Conservation (phyloP, 768 basidiomycete genomes). For the Psilocybe subaeruginosa region DNA sequence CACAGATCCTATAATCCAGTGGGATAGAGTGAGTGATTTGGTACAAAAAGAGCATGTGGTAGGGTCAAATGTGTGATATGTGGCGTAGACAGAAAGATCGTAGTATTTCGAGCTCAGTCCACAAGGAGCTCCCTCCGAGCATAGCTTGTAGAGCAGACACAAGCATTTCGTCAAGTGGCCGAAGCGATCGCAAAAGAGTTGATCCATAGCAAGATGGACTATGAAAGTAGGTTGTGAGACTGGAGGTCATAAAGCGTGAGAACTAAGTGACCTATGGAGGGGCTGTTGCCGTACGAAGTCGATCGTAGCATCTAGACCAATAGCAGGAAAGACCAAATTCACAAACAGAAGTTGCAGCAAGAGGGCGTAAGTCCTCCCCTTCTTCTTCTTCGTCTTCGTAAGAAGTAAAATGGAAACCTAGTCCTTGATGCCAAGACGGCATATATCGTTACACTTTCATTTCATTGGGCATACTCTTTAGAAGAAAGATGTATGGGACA, state of each 20-base stretch:
- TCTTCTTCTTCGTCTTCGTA: background rate
- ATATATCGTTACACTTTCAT: background rate
- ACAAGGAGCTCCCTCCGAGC: too few relatives aligned
- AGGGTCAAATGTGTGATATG: background rate
- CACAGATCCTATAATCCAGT: background rate
- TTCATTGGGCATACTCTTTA: background rate
- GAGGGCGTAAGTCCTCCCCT: background rate
- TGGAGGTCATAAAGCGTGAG: background rate
- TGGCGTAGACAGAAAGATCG: constrained; percentile 5
- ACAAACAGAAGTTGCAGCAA: background rate
- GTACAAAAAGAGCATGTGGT: constrained; percentile 9
- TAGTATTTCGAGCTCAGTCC: background rate
- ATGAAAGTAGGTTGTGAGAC: background rate
- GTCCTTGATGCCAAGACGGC: constrained; percentile 5
- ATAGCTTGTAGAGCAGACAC: too few relatives aligned
- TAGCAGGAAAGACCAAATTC: background rate
- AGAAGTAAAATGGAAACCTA: background rate
- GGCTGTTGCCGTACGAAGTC: background rate
- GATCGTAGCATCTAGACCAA: background rate
- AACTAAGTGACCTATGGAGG: background rate
- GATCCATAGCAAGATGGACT: background rate
- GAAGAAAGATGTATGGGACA: constrained; percentile 2
- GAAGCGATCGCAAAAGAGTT: background rate
- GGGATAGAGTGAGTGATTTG: background rate
- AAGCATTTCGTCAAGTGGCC: too few relatives aligned